phyloP scores from a whole-genome alignment of 768 basidiomycete species.

The Suillus plorans region DNA sequence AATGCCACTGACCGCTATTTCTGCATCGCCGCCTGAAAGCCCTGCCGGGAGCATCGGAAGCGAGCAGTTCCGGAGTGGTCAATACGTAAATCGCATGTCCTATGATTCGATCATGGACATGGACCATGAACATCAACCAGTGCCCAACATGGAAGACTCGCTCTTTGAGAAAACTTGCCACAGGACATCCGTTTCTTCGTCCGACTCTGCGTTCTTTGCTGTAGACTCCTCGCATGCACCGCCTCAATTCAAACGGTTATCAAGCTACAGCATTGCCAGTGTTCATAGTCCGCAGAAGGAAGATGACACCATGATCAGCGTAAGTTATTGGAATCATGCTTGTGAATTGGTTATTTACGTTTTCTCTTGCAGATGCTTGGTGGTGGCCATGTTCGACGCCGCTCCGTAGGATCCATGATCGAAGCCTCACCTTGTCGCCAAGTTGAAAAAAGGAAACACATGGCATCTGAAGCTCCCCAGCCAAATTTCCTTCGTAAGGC shows the following conservation, averaged over 20 bases:
- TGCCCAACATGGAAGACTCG: conserved; percentile 42
- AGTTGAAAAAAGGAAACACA: conserved; percentile 61
- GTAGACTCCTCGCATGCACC: conserved; percentile 40
- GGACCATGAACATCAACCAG: conserved; percentile 37
- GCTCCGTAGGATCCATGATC: conserved; percentile 63
- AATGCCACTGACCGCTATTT: conserved; percentile 59
- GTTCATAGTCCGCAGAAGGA: conserved; percentile 55
- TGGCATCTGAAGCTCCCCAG: conserved; percentile 23
- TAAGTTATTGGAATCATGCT: conserved; percentile 32
- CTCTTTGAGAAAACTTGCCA: conserved; percentile 64
- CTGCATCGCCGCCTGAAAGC: conserved; percentile 61
- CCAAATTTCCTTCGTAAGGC: conserved; percentile 37
- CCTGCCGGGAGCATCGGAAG: conserved; percentile 18
- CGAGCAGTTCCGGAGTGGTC: conserved; percentile 12
- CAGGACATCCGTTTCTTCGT: conserved; percentile 45
- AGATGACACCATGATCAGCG: conserved; percentile 82
- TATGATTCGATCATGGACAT: conserved; percentile 71
- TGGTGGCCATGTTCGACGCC: conserved; percentile 70
- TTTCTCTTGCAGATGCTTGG: conserved; percentile 64
- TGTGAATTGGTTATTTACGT: conserved; percentile 9
- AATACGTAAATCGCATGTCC: conserved; percentile 37
- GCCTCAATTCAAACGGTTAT: conserved; percentile 63
- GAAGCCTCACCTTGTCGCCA: conserved; percentile 71
- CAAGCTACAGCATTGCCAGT: conserved; percentile 54
- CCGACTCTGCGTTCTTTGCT: conserved; percentile 62